Base-by-base conservation (phyloP, 257 asterid species). In the Jasminum sambac region DNA sequence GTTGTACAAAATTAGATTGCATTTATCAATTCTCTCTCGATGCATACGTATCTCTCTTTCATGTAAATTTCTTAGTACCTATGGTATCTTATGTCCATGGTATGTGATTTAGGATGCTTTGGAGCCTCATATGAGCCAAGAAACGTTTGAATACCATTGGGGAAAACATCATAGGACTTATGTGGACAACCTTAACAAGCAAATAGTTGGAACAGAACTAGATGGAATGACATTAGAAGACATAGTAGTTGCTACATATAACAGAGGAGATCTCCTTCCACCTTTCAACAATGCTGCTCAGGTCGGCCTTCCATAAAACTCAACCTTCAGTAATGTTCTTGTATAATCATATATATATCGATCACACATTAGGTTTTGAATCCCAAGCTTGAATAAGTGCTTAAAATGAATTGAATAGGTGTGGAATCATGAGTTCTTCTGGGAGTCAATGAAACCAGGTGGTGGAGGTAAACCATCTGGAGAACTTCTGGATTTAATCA, bases 281-380 rank as follows among this genome's bases (percentile, higher is more conserved):
- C 86, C 96, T 64, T 94, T 94, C 86, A 94, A 91, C 83, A 91
- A 91, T 78, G 97, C 99, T 48, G 99, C 98, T 24, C 99, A 94
- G 97, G 99, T 93, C 70, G 70, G 69, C 44, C 63, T 26, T 41
- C 2, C 17, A 24, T 65, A 13, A 57, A 21, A 36, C 13, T 25
- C 68, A 30, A 52, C 66, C 58, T 70, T 66, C 66, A 71, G 4
- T 36, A 13, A 13, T 42, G 42, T n/a, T 30, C 69, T 42, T 40
- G 39, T 21, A 63, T 55, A 41, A 52, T 58, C 70, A 34, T 24
- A 50, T 52, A 50, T 52, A 30, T 50, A 5, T 50, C 55, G 2
- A 55, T 14, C 52, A 6, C 30, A 37, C 41, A 38, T 46, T 44
- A 10, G 8, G 30, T 46, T 60, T 68, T 37, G 60, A 7, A 36